These are phyloP conservation scores for Scheffersomyces ergatensis DNA, from an alignment of 805 yeast genomes.

Conservation along the genomic window DNA sequence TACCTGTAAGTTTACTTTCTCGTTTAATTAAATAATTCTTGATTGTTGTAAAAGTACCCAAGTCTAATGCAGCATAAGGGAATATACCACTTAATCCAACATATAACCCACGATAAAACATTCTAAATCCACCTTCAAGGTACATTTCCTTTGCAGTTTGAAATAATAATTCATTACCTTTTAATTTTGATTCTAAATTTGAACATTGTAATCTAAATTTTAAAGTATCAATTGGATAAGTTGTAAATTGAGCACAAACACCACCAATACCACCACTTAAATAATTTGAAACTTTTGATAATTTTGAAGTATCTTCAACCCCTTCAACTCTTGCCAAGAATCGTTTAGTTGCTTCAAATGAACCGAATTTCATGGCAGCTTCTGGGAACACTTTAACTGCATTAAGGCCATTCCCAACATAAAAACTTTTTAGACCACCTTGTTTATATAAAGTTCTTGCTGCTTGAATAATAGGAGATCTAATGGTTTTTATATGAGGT, in stretches of 20 bases:
- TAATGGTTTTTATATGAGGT: conserved; percentile 42
- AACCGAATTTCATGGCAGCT: conserved; percentile 95
- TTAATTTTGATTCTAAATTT: conserved; percentile 58
- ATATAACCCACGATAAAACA: conserved; percentile 83
- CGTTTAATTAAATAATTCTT: conserved; percentile 70
- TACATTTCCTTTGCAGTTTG: conserved; percentile 77
- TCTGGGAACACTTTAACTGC: conserved; percentile 95
- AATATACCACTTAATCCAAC: conserved; percentile 96
- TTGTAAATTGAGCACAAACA: conserved; percentile 86
- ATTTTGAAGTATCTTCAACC: conserved; percentile 60
- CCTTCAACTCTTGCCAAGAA: conserved; percentile 75
- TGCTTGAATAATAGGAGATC: conserved; percentile 79
- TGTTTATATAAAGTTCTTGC: conserved; percentile 77
- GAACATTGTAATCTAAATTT: conserved; percentile 95
- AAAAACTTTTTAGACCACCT: conserved; percentile 85
- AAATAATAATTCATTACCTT: conserved; percentile 60
- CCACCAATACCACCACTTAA: conserved; percentile 97
- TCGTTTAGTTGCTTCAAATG: conserved; percentile 85
- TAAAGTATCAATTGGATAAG: conserved; percentile 92
- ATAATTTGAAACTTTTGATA: conserved; percentile 78
- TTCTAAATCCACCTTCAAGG: conserved; percentile 69
- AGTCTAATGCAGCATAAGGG: conserved; percentile 94
- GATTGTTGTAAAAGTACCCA: conserved; percentile 88
- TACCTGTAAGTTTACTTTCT: conserved; percentile 52
- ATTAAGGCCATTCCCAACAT: conserved; percentile 93